Evolutionary conservation across 176 grass and related monocot species (phyloP).

Genomic region (Juncus inflexus): DNA sequence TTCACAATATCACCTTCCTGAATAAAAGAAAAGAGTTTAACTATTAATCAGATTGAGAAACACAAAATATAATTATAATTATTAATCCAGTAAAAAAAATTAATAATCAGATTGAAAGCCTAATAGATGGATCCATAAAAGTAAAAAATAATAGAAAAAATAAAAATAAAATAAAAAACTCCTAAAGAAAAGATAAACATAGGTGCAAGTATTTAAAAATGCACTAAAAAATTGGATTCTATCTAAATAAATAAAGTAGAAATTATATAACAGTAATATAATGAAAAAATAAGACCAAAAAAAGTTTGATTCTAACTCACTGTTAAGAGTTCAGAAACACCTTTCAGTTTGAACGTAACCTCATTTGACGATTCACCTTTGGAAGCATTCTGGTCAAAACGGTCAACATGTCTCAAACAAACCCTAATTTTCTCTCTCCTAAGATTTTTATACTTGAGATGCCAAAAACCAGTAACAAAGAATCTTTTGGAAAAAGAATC

Average conservation of each 20-base stretch:
- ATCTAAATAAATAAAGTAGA: neutral
- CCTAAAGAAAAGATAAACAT: neutral
- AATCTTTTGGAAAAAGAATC: constrained; percentile 48
- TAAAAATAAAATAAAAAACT: neutral
- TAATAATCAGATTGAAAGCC: neutral
- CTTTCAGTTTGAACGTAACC: constrained; percentile 46
- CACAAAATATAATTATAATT: constrained; percentile 4
- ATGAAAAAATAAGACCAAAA: constrained; percentile 7
- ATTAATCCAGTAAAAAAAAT: neutral
- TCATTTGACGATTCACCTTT: constrained; percentile 53
- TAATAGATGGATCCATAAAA: neutral
- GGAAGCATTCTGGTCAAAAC: constrained; percentile 43
- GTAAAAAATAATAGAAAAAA: constrained; percentile 18
- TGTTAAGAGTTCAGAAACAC: constrained; percentile 36
- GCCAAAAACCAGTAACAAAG: constrained; percentile 35
- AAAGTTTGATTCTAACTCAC: constrained; percentile 30
- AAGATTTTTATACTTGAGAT: constrained; percentile 42
- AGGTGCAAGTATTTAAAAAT: constrained; percentile 7
- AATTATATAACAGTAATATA: neutral
- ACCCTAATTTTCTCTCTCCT: constrained; percentile 39
- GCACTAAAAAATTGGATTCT: neutral
- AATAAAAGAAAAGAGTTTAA: constrained; percentile 1
- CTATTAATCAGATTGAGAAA: neutral
- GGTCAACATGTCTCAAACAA: constrained; percentile 49
- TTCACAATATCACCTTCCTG: constrained; percentile 19